Conservation (phyloP, 306 rosid genomes). For the Albizia julibrissin region DNA sequence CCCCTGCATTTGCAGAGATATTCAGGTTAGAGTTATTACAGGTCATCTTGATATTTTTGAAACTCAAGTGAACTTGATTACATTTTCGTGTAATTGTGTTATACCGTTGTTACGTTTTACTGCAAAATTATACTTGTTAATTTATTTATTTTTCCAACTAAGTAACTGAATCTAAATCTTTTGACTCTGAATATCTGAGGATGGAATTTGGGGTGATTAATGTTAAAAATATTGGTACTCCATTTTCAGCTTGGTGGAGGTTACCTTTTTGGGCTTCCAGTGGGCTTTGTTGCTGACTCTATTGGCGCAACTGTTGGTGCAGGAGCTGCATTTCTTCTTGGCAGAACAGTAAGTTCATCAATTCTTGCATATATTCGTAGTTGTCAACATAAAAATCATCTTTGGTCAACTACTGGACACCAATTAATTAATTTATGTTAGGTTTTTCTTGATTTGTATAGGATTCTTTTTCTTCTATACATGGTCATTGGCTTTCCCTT, state of each 20-base stretch:
- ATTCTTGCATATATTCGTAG: conserved; percentile 2
- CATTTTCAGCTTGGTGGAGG: conserved; percentile 94
- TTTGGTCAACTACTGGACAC: neutral
- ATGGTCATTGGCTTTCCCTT: conserved; percentile 11
- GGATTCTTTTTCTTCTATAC: neutral
- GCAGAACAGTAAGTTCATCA: conserved; percentile 81
- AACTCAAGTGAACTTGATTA: neutral
- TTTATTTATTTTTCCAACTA: neutral
- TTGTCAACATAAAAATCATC: conserved; percentile 1
- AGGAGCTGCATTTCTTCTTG: conserved; percentile 92
- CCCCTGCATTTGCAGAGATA: conserved; percentile 21
- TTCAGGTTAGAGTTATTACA: conserved; percentile 17
- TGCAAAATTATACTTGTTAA: neutral
- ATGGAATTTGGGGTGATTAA: neutral
- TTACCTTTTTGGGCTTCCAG: conserved; percentile 93
- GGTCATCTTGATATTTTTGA: neutral
- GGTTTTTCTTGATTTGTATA: conserved; percentile 4
- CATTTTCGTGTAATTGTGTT: neutral
- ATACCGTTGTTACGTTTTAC: neutral
- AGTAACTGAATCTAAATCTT: neutral
- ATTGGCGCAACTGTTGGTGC: conserved; percentile 91
- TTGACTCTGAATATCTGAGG: neutral
- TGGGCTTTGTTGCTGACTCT: conserved; percentile 93
- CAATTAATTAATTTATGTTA: conserved; percentile 1
- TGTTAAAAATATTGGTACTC: conserved; percentile 9